These are phyloP conservation scores for Aspergillus udagawae DNA, from an alignment of 2,329 filamentous ascomycete genomes.

Conservation along the genomic window DNA sequence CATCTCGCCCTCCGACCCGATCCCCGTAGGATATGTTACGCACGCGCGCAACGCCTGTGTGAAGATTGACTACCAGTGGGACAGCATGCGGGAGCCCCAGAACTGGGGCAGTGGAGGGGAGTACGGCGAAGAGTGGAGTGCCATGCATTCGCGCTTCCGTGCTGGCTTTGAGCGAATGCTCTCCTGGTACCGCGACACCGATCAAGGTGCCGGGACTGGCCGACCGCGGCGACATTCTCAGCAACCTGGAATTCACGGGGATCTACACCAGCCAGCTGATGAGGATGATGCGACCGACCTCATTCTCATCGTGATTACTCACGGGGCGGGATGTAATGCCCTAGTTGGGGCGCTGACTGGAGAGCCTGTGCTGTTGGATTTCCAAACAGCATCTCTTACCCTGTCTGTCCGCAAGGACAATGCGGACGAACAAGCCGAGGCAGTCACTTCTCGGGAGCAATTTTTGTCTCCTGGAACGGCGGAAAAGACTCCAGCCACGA, in stretches of 20 bases:
- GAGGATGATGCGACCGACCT: slow-evolving; percentile 67
- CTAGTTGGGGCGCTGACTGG: slow-evolving; percentile 88
- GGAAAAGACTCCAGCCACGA: slow-evolving; percentile 37
- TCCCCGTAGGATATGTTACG: slow-evolving; percentile 81
- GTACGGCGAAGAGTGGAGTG: slow-evolving; percentile 90
- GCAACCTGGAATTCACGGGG: slow-evolving; percentile 12
- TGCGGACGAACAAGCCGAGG: slow-evolving; percentile 5
- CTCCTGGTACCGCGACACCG: slow-evolving; percentile 69
- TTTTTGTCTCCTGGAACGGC: slow-evolving; percentile 4
- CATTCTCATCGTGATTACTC: slow-evolving; percentile 82
- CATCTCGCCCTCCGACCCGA: slow-evolving; percentile 72
- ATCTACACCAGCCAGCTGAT: slow-evolving; percentile 32
- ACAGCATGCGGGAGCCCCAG: slow-evolving; percentile 74
- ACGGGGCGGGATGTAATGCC: slow-evolving; percentile 94
- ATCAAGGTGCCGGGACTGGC: slow-evolving; percentile 14
- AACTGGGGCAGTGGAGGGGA: slow-evolving; percentile 85
- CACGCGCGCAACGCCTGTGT: slow-evolving; percentile 86
- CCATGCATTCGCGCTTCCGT: slow-evolving; percentile 89
- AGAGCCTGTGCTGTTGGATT: slow-evolving; percentile 84
- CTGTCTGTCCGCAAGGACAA: slow-evolving; percentile 66
- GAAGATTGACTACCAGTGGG: slow-evolving; percentile 91
- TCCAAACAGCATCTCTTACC: slow-evolving; percentile 84
- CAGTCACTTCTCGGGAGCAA: background rate
- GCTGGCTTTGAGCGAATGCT: slow-evolving; percentile 73
- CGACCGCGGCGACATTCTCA: slow-evolving; percentile 16